These are phyloP conservation scores for Coemansia sp. DNA, from an alignment of 192 early-diverging fungal species.

Conservation along the genomic window DNA sequence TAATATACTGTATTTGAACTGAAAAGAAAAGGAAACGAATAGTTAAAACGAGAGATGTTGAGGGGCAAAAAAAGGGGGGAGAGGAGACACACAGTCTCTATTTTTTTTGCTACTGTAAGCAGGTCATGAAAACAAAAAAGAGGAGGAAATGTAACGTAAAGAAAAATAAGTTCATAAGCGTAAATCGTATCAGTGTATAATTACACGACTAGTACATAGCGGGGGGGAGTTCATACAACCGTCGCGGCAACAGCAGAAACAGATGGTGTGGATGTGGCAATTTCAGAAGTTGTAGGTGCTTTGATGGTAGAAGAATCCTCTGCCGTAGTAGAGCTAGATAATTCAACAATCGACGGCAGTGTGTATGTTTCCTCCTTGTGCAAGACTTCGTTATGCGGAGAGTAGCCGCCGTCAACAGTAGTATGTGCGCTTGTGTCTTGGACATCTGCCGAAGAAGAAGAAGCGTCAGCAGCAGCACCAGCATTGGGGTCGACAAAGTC, in stretches of 20 bases:
- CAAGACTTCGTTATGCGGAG: slow-evolving; percentile 2
- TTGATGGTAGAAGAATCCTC: not conserved
- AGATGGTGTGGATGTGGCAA: not conserved
- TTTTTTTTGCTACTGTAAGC: too few species aligned
- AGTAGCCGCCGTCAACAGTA: not conserved
- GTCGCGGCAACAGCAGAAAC: not conserved
- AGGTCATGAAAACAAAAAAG: too few species aligned
- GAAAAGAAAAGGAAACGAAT: too few species aligned
- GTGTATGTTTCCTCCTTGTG: not conserved
- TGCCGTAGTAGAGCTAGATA: not conserved
- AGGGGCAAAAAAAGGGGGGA: too few species aligned
- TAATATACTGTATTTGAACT: not conserved
- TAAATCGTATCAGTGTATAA: too few species aligned
- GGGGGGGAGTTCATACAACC: not conserved
- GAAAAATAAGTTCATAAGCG: too few species aligned
- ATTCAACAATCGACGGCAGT: not conserved
- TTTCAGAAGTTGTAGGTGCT: not conserved
- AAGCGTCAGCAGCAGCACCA: not conserved
- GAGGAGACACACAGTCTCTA: too few species aligned
- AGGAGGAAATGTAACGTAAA: too few species aligned
- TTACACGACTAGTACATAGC: too few species aligned
- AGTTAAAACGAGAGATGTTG: too few species aligned
- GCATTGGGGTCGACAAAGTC: not conserved
- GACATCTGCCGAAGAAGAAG: not conserved
- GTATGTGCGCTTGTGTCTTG: not conserved